Base-by-base conservation (phyloP, 1,284 basidiomycete species). In the Trametes polyzona region DNA sequence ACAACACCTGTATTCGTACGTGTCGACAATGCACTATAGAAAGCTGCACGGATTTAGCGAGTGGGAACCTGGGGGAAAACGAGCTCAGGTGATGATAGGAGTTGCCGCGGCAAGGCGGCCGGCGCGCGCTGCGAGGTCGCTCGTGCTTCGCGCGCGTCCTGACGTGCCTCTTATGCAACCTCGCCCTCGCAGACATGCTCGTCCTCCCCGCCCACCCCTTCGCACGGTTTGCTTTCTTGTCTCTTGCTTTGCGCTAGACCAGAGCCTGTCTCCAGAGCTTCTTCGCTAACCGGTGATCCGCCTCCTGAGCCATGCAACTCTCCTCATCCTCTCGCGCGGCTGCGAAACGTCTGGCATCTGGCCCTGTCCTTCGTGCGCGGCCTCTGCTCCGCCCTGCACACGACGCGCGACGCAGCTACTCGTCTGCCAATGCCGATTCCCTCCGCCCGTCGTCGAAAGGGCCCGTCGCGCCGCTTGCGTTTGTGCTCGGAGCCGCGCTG, bases 401-500 rank as follows among this genome's bases (percentile, higher is more conserved):
- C 17, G 29, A 1, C 4, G 29, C 29, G 19, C 44, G 32, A 9
- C 29, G 44, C 17, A 8, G 19, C 6, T 51, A 51, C 30, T 51
- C 32, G 24, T 35, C 40, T 9, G 4, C 49, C 11, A 23, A 33
- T 5, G 42, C 32, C 6, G 35, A 41, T 11, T n/a, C 55, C 6
- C n/a, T 11, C 23, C 10, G 16, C 2, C 19, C 30, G 30, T 5
- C 27, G 2, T 6, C 24, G 19, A 42, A 48, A 10, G 17, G 30
- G 19, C 40, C 49, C 17, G 53, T 17, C 14, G 54, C 57, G 5
- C 42, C 53, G 2, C 57, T 62, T 6, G 57, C 57, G 0, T 62
- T 62, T 24, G 39, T 52, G 3, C 21, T 46, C 16, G 61, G 61
- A 12, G 53, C 57, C n/a, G 42, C 48, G 1, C 30, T 63, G 16